Conservation (phyloP, 2,329 filamentous ascomycete genomes). For the Cladophialophora chaetospira region DNA sequence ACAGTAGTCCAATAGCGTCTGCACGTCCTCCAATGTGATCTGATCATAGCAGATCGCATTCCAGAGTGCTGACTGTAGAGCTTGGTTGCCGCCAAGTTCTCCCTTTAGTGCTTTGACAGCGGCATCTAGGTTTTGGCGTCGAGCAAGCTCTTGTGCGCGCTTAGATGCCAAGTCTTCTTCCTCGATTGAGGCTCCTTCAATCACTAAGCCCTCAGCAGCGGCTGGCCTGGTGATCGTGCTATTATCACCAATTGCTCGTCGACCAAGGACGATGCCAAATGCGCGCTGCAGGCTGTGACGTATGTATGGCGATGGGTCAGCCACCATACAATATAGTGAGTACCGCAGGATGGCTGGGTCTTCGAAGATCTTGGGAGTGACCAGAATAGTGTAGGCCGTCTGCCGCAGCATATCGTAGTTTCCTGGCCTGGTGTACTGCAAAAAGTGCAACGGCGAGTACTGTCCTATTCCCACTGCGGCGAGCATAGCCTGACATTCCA, state of each 20-base stretch:
- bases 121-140: constrained; percentile 59
- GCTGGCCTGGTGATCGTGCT: constrained; percentile 48
- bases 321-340: constrained; percentile 58
- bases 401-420: constrained; percentile 63
- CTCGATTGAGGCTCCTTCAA: constrained; percentile 57
- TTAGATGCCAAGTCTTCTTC: constrained; percentile 38
- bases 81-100: constrained; percentile 52
- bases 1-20: constrained; percentile 60
- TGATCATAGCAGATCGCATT: constrained; percentile 56
- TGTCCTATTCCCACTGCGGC: constrained; percentile 57
- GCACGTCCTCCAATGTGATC: constrained; percentile 56
- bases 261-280: constrained; percentile 59
- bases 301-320: constrained; percentile 61
- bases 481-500: constrained; percentile 61
- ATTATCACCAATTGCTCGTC: constrained; percentile 63
- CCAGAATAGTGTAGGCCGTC: constrained; percentile 60
- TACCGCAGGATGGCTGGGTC: constrained; percentile 56
- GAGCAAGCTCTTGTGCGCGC: constrained; percentile 56
- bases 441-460: constrained; percentile 57
- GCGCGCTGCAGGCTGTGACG: constrained; percentile 54
- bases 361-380: constrained; percentile 57
- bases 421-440: constrained; percentile 62
- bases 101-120: constrained; percentile 59
- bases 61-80: constrained; percentile 58
- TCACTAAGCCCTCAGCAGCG: constrained; percentile 50